Evolutionary conservation across 306 rosid species (phyloP), one percentile per base, ranked within the genome.

Genomic region (Carpinus viminea): DNA sequence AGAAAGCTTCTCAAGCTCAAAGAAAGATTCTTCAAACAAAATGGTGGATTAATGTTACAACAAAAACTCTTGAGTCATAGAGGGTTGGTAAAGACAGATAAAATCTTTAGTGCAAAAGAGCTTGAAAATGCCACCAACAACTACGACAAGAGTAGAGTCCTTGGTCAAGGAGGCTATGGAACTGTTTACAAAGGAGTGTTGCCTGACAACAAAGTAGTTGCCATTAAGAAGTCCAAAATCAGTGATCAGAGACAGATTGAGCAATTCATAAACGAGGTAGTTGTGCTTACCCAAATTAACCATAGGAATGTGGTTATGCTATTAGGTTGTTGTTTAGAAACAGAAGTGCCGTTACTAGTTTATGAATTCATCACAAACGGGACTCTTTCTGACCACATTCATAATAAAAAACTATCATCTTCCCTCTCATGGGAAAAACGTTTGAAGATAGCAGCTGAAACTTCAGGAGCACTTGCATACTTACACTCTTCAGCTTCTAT

Each of bases 321-420:
- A 16, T 76, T 90, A 0, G 90, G 89, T 7, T 89, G 91, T 57
- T 89, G 89, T 60, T 70, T 87, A 8, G 89, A 89, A 61, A 87
- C 89, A 0, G 68, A 89, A 83, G 85, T 87, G 1, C 93, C 91
- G 3, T 74, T 85, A n/a, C 90, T 89, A 72, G 93, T 89, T 48
- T 89, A 85, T 69, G 91, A 89, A 64, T 89, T 79, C 53, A 51
- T 82, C 55, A 75, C 78, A 11, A 81, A 85, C 0, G 89, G 87
- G 0, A 83, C 88, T 5, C 72, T 89, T 1, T 79, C 1, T 10
- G 80, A 85, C 18, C 80, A 82, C 70, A 68, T 89, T 51, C 87
- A 85, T 36, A 70, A 73, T 15, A 71, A 70, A 46, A 52, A 21
- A 8, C 56, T 64, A 0, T 17, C 80, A 28, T 38, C 36, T 28